phyloP scores from a whole-genome alignment of 257 asterid genomes.

The Plantago major region DNA sequence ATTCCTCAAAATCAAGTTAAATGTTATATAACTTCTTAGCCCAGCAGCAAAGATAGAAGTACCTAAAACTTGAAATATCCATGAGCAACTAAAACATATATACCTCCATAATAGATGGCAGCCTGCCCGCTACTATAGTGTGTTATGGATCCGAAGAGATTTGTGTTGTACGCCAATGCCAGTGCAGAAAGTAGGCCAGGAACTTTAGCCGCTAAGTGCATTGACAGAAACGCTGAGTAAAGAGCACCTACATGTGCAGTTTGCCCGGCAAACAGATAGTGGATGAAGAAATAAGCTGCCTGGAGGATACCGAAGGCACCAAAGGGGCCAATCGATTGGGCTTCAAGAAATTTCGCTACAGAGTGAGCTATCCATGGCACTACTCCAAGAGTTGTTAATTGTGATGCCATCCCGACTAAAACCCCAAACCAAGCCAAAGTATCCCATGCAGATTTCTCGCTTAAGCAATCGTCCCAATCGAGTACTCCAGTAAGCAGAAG shows the following conservation, averaged over 20 bases:
- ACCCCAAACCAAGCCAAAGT: slow-evolving; percentile 75
- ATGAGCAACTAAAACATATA: background rate
- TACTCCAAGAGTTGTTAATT: slow-evolving; percentile 52
- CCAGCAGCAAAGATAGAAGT: background rate
- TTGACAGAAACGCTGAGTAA: slow-evolving; percentile 74
- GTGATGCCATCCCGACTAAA: slow-evolving; percentile 72
- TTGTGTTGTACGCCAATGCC: slow-evolving; percentile 61
- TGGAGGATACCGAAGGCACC: slow-evolving; percentile 69
- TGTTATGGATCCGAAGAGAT: slow-evolving; percentile 78
- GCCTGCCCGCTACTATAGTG: slow-evolving; percentile 97
- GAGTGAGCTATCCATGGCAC: slow-evolving; percentile 55
- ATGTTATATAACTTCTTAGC: no score
- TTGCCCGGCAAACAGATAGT: slow-evolving; percentile 85
- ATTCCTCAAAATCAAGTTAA: background rate
- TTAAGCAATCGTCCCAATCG: slow-evolving; percentile 70
- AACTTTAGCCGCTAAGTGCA: slow-evolving; percentile 65
- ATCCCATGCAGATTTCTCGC: slow-evolving; percentile 82
- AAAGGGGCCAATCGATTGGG: slow-evolving; percentile 37
- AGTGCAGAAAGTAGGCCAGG: slow-evolving; percentile 51
- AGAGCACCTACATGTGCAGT: slow-evolving; percentile 94
- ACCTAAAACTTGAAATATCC: background rate
- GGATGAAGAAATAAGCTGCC: slow-evolving; percentile 61
- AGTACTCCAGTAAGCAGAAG: slow-evolving; percentile 59
- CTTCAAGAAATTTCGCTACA: slow-evolving; percentile 45
- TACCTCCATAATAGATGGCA: slow-evolving; percentile 87